Conservation (phyloP, 345 rosid genomes). For the Passiflora organensis region DNA sequence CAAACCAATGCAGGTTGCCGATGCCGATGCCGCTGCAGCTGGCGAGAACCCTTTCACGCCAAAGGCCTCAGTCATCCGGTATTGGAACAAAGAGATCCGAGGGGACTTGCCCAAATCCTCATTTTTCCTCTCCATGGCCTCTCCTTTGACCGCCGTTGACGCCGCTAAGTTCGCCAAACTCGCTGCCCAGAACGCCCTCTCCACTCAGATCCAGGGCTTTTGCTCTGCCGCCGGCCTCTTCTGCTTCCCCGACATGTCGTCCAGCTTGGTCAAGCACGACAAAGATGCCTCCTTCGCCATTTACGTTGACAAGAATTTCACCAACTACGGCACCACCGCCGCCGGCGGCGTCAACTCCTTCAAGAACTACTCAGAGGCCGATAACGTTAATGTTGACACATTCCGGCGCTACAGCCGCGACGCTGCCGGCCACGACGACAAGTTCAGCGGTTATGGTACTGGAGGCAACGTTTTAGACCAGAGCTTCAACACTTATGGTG, state of each 20-base stretch:
- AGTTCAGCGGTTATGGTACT: slow-evolving; percentile 25
- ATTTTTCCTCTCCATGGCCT: slow-evolving; percentile 72
- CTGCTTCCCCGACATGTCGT: slow-evolving; percentile 49
- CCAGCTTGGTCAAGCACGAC: slow-evolving; percentile 11
- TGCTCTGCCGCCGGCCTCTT: slow-evolving; percentile 79
- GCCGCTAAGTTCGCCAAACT: slow-evolving; percentile 55
- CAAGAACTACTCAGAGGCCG: slow-evolving; percentile 34
- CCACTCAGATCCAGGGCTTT: slow-evolving; percentile 51
- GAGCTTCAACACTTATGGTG: slow-evolving; percentile 70
- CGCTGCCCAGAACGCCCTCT: slow-evolving; percentile 54
- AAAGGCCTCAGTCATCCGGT: slow-evolving; percentile 61
- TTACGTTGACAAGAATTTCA: slow-evolving; percentile 60
- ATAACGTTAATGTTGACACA: slow-evolving; percentile 21
- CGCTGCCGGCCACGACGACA: slow-evolving; percentile 24
- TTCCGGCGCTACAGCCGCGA: slow-evolving; percentile 35
- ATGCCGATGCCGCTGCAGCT: neutral
- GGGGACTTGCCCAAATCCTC: slow-evolving; percentile 37
- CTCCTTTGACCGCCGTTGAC: slow-evolving; percentile 58
- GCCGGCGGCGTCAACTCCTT: slow-evolving; percentile 55
- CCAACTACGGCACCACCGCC: slow-evolving; percentile 52
- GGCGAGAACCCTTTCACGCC: slow-evolving; percentile 71
- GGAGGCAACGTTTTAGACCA: slow-evolving; percentile 48
- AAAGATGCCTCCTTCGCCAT: slow-evolving; percentile 46
- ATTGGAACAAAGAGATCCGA: slow-evolving; percentile 78
- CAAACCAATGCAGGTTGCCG: slow-evolving; percentile 18